phyloP scores from a whole-genome alignment of 139 green algal genomes.

The Haematococcus sp. region DNA sequence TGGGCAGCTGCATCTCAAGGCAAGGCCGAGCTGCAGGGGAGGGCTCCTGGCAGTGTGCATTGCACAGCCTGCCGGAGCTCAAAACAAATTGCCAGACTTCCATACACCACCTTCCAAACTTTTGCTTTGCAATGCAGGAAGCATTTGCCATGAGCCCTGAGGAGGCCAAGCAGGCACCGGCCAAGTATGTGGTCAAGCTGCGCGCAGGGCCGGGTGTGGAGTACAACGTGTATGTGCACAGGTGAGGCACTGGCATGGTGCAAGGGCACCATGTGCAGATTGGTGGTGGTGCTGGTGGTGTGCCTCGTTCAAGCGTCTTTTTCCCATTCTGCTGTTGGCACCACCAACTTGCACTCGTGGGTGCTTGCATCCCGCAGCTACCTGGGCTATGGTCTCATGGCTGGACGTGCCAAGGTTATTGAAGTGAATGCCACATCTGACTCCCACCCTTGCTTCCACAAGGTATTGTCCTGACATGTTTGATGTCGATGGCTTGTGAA shows the following conservation, averaged over 20 bases:
- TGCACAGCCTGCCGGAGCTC: no score
- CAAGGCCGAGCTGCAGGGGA: no score
- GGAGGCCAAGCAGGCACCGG: conserved; percentile 54
- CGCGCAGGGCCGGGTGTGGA: conserved; percentile 43
- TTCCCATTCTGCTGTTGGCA: no score
- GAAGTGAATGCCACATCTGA: conserved; percentile 21
- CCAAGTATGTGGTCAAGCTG: conserved; percentile 70
- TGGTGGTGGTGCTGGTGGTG: no score
- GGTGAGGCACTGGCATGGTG: conserved; percentile 28
- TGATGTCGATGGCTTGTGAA: no score
- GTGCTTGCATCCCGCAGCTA: conserved; percentile 62
- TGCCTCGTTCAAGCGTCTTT: no score
- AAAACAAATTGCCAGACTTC: no score
- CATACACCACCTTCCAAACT: no score
- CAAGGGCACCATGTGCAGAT: not conserved
- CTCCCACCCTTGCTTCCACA: conserved; percentile 72
- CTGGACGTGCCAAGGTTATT: conserved; percentile 85
- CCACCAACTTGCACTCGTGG: no score
- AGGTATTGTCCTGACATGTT: not conserved
- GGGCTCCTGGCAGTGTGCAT: no score
- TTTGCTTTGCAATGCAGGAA: no score
- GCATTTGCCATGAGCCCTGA: conserved; percentile 75
- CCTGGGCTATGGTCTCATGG: conserved; percentile 97
- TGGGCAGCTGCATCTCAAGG: no score
- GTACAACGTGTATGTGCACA: conserved; percentile 95